Conservation (phyloP, 345 rosid species). For the Aquilaria sinensis region DNA sequence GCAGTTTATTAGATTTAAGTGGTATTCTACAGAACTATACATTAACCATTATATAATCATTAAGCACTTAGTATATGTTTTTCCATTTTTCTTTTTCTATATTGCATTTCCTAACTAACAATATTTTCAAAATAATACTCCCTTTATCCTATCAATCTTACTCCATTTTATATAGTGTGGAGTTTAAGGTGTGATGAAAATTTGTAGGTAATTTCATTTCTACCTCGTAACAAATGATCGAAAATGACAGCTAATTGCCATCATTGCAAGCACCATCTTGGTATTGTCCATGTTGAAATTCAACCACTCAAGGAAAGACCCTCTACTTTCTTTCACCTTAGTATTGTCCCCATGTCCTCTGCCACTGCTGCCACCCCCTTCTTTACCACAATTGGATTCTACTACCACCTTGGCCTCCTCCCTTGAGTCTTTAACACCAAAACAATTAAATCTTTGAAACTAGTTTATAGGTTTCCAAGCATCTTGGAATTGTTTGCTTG, state of each 20-base stretch:
- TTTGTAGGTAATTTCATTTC: conserved; percentile 22
- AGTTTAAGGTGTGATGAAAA: too few relatives aligned
- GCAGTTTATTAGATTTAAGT: too few relatives aligned
- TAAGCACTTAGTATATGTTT: too few relatives aligned
- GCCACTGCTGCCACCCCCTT: conserved; percentile 32
- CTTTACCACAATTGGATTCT: conserved; percentile 27
- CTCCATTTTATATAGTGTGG: too few relatives aligned
- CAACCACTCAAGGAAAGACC: conserved; percentile 73
- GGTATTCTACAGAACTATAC: too few relatives aligned
- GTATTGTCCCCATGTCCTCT: conserved; percentile 41
- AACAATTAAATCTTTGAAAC: conserved; percentile 21
- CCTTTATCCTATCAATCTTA: too few relatives aligned
- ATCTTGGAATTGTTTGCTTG: conserved; percentile 8
- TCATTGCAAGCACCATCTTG: conserved; percentile 64
- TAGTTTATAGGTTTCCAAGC: conserved; percentile 5
- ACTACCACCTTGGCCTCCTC: conserved; percentile 36
- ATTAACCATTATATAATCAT: too few relatives aligned
- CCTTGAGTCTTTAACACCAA: conserved; percentile 44
- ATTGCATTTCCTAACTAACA: too few relatives aligned
- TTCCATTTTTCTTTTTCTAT: too few relatives aligned
- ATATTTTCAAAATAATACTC: too few relatives aligned
- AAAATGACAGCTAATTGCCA: conserved; percentile 71
- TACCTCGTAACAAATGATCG: conserved; percentile 84
- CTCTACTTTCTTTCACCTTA: conserved; percentile 34
- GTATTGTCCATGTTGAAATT: conserved; percentile 68